A percentile compares a stretch with the other conserved stretches of the same genome.
These are phyloP conservation scores for Ophiostoma montium DNA, from an alignment of 2,329 filamentous ascomycete species.

Conservation along the genomic window DNA sequence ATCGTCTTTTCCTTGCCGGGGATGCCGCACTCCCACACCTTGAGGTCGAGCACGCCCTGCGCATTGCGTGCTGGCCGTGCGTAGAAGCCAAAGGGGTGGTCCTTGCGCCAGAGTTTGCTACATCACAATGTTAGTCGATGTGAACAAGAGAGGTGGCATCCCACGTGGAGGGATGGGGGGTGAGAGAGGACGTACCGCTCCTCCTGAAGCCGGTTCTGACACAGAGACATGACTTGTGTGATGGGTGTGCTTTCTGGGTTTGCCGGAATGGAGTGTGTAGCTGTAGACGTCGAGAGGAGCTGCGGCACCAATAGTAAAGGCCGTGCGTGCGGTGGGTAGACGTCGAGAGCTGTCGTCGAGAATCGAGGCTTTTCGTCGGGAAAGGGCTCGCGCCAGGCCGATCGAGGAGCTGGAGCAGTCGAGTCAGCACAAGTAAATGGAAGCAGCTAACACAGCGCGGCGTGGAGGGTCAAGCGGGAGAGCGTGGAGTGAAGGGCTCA, in stretches of 20 bases:
- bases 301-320: too few species aligned
- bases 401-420: too few species aligned
- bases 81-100: conserved; percentile 96
- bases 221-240: conserved; percentile 57
- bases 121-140: neutral
- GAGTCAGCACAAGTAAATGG: too few species aligned
- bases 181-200: conserved; percentile 50
- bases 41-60: conserved; percentile 75
- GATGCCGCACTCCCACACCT: conserved; percentile 92
- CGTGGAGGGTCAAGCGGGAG: too few species aligned
- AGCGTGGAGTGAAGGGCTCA: too few species aligned
- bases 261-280: too few species aligned
- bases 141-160: neutral
- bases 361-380: neutral
- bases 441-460: too few species aligned
- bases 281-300: too few species aligned
- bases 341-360: too few species aligned
- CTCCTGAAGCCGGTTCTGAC: conserved; percentile 74
- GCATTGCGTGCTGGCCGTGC: conserved; percentile 72
- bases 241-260: neutral
- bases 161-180: neutral
- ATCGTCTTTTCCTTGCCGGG: conserved; percentile 94
- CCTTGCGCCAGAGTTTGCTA: conserved; percentile 92
- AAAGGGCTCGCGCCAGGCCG: too few species aligned
- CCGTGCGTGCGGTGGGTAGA: neutral